Evolutionary conservation across 169 alveolate species (phyloP).

Genomic region (Plasmodium knowlesi): DNA sequence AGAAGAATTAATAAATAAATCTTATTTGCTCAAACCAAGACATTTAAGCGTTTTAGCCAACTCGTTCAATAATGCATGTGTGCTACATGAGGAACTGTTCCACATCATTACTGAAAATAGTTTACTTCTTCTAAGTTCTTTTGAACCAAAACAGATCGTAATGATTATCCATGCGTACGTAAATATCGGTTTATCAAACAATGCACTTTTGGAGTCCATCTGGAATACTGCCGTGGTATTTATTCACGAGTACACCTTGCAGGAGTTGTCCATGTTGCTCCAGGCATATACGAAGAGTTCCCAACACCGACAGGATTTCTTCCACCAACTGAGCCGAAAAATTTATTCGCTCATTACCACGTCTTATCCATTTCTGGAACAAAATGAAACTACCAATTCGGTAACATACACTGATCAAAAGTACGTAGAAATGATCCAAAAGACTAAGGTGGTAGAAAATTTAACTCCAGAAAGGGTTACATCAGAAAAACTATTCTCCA

Average conservation of each 20-base stretch:
- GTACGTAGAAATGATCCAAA: neutral
- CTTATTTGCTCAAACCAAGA: conserved; percentile 54
- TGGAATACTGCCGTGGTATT: conserved; percentile 25
- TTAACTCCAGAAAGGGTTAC: neutral
- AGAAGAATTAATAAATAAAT: conserved; percentile 51
- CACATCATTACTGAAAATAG: conserved; percentile 45
- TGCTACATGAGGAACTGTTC: conserved; percentile 48
- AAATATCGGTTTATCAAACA: conserved; percentile 46
- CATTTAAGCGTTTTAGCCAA: conserved; percentile 66
- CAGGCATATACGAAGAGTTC: conserved; percentile 70
- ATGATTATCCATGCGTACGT: conserved; percentile 71
- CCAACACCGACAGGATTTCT: conserved; percentile 30
- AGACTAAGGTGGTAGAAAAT: neutral
- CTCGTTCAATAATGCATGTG: conserved; percentile 60
- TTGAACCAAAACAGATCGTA: conserved; percentile 65
- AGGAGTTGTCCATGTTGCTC: conserved; percentile 63
- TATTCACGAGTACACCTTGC: conserved; percentile 40
- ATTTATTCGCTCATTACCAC: conserved; percentile 8
- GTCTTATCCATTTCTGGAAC: conserved; percentile 17
- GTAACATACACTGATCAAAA: conserved; percentile 7
- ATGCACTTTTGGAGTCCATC: conserved; percentile 15
- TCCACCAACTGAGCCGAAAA: neutral
- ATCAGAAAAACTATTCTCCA: neutral
- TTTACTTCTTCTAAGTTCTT: conserved; percentile 9
- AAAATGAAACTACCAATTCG: neutral